Percentiles rank a stretch among this genome's conserved stretches.
These are phyloP conservation scores for Trichoderma guizhouense DNA, from an alignment of 2,329 filamentous ascomycete species.

Conservation along the genomic window DNA sequence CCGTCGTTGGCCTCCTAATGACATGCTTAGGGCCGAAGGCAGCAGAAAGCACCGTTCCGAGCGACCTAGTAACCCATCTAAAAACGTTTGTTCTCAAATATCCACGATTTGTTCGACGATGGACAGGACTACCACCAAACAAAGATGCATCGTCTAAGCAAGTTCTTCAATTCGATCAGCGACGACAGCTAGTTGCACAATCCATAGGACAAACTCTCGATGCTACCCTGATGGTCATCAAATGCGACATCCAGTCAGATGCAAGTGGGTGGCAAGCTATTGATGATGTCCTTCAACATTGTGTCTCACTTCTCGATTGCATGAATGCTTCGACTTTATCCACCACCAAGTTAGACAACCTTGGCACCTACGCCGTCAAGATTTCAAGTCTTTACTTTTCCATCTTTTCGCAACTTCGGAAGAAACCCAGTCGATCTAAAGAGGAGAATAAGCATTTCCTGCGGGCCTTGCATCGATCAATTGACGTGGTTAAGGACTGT, in stretches of 20 bases:
- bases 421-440: constrained; percentile 38
- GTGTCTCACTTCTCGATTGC: constrained; percentile 50
- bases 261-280: constrained; percentile 51
- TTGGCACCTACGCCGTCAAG: constrained; percentile 56
- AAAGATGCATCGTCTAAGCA: constrained; percentile 54
- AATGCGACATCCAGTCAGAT: constrained; percentile 47
- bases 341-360: constrained; percentile 30
- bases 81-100: constrained; percentile 56
- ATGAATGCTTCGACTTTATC: constrained; percentile 42
- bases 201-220: constrained; percentile 58
- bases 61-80: constrained; percentile 38
- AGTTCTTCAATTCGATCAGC: constrained; percentile 58
- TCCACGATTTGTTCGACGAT: constrained; percentile 58
- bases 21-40: constrained; percentile 25
- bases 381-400: constrained; percentile 70
- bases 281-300: constrained; percentile 57
- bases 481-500: constrained; percentile 58
- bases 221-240: constrained; percentile 55
- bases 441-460: constrained; percentile 43
- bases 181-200: constrained; percentile 50
- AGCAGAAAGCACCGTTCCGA: constrained; percentile 16
- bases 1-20: constrained; percentile 48
- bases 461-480: constrained; percentile 59
- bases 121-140: constrained; percentile 57
- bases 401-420: constrained; percentile 52